A percentile compares a stretch with the other conserved stretches of the same genome.
Evolutionary conservation across 1,139 yeast species (phyloP).

Genomic region (Arxiozyma telluris): DNA sequence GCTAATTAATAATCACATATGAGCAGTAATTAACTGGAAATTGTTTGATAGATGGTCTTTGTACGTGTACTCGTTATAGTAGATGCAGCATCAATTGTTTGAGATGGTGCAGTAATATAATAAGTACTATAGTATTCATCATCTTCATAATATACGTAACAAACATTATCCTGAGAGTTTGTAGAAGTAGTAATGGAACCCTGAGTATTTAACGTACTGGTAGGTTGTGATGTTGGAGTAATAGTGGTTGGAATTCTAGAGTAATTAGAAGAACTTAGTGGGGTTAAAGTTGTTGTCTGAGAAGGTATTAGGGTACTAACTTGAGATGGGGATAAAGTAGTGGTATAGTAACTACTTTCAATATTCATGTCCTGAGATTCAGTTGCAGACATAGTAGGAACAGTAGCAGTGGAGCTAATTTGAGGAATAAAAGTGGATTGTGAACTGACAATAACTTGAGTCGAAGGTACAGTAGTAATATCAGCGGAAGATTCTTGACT

Average conservation of each 20-base stretch:
- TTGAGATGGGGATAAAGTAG: conserved; percentile 5
- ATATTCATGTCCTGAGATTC: conserved; percentile 5
- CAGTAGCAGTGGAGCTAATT: neutral
- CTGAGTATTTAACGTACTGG: conserved; percentile 6
- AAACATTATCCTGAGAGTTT: conserved; percentile 12
- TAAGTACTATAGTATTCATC: conserved; percentile 27
- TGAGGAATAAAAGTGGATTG: neutral
- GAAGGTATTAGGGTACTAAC: neutral
- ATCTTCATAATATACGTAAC: conserved; percentile 20
- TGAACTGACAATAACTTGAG: too few relatives aligned
- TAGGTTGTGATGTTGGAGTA: conserved; percentile 7
- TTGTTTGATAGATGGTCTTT: conserved; percentile 11
- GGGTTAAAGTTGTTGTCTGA: neutral
- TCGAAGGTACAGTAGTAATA: too few relatives aligned
- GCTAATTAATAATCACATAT: too few relatives aligned
- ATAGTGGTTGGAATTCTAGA: neutral
- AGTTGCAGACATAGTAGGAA: neutral
- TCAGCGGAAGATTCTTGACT: neutral
- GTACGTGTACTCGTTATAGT: conserved; percentile 25
- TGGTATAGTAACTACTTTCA: neutral
- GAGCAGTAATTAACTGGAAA: neutral
- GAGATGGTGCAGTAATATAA: conserved; percentile 22
- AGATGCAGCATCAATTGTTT: conserved; percentile 30
- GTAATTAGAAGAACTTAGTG: neutral
- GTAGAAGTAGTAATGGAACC: conserved; percentile 8